Evolutionary conservation across 441 rosid genomes (phyloP), one percentile per base, ranked within the genome.

Genomic region (Euphorbia schlechtendalii): DNA sequence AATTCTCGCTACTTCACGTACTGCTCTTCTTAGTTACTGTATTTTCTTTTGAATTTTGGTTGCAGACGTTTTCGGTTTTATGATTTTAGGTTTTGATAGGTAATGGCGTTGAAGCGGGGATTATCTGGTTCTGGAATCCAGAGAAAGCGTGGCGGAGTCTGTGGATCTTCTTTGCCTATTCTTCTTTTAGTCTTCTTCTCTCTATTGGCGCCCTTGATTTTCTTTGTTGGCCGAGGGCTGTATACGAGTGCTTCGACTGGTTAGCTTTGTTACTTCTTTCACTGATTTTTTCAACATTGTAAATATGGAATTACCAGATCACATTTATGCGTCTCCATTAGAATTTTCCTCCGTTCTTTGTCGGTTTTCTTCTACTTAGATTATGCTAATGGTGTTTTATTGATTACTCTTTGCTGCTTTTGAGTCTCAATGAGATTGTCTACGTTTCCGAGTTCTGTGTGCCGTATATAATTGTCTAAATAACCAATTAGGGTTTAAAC

Each of bases 21-120:
- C 13, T 32, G n/a, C 41, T 21, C 30, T 32, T 21, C 49, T 59
- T 25, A 20, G 34, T 20, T 20, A 21, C 17, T 34, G 6, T 17
- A 24, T 49, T 14, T 58, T 41, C 43, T 3, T 28, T 8, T 27
- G 36, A n/a, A n/a, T 22, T 59, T 6, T 20, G 7, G 30, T 1
- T 57, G 0, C 4, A 18, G 17, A 38, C 4, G 46, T 54, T 61
- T 60, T 55, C 14, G 11, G 20, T 21, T 20, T 25, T 28, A 32
- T n/a, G 10, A 25, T 78, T 69, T 61, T 43, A 63, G 75, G 64
- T 71, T 73, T 70, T 64, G 64, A 61, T n/a, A 10, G 65, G 77
- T 56, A 80, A 93, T 93, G 99, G 88, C 86, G 79, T 75, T 83
- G 76, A 89, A 73, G 81, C 86, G 95, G 62, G 93, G 87, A 38